These are phyloP conservation scores for Lobulomyces angularis DNA, from an alignment of 192 early-diverging fungal species.

Conservation along the genomic window DNA sequence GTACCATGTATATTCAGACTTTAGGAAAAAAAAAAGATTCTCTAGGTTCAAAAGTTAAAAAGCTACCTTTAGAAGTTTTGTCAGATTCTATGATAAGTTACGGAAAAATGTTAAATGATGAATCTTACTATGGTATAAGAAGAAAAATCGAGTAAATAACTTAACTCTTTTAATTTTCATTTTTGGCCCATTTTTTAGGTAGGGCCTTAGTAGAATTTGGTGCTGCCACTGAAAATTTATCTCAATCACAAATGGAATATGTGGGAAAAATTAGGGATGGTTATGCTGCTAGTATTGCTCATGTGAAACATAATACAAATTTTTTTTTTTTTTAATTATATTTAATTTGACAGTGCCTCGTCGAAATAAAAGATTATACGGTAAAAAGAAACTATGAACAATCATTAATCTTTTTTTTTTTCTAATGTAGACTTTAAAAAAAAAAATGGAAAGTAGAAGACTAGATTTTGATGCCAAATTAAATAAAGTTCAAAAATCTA, in stretches of 20 bases:
- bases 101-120: constrained; percentile 28
- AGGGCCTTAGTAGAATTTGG: constrained; percentile 35
- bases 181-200: constrained; percentile 17
- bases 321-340: too few species aligned
- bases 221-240: constrained; percentile 27
- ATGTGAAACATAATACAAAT: too few species aligned
- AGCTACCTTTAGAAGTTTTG: constrained; percentile 53
- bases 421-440: constrained; percentile 43
- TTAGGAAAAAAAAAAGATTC: constrained; percentile 56
- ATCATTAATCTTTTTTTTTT: background rate
- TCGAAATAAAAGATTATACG: constrained; percentile 35
- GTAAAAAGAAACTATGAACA: constrained; percentile 20
- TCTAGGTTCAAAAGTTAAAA: constrained; percentile 44
- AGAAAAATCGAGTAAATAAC: too few species aligned
- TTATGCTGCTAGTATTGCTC: too few species aligned
- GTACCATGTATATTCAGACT: constrained; percentile 29
- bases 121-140: constrained; percentile 21
- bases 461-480: constrained; percentile 88
- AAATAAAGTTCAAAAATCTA: constrained; percentile 74
- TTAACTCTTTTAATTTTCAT: background rate
- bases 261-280: constrained; percentile 19
- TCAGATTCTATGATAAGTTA: constrained; percentile 50
- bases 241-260: constrained; percentile 29
- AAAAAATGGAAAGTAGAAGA: constrained; percentile 77
- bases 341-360: constrained; percentile 17